A percentile compares a stretch with the other conserved stretches of the same genome.
These are phyloP conservation scores for Fusarium globosum DNA, from an alignment of 2,329 filamentous ascomycete genomes.

Conservation along the genomic window DNA sequence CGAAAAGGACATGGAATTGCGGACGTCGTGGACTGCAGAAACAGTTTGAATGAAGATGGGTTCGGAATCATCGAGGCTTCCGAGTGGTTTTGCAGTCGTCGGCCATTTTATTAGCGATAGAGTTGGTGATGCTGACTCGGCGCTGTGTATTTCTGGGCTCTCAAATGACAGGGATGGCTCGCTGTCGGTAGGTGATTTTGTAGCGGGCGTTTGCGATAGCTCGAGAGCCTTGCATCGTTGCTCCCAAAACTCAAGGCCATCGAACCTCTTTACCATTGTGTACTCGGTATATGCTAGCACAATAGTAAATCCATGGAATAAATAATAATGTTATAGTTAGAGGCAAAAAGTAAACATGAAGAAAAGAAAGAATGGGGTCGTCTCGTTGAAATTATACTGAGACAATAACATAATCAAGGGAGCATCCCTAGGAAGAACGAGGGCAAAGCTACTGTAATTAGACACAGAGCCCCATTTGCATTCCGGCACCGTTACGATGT, in stretches of 20 bases:
- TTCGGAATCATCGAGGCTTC: neutral
- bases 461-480: conserved; percentile 3
- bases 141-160: neutral
- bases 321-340: neutral
- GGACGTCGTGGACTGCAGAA: conserved; percentile 6
- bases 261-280: conserved; percentile 15
- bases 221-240: conserved; percentile 2
- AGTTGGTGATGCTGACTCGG: neutral
- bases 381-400: conserved; percentile 7
- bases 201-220: neutral
- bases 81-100: neutral
- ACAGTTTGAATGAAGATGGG: neutral
- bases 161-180: neutral
- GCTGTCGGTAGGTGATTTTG: neutral
- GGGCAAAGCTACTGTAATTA: conserved; percentile 5
- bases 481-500: neutral
- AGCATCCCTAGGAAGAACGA: neutral
- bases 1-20: conserved; percentile 13
- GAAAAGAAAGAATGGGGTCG: neutral
- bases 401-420: conserved; percentile 8
- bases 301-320: neutral
- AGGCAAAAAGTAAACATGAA: neutral
- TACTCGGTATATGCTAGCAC: neutral
- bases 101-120: neutral
- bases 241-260: conserved; percentile 27